phyloP scores from a whole-genome alignment of 371 early-diverging fungal species.

The Mortierella polycephala region DNA sequence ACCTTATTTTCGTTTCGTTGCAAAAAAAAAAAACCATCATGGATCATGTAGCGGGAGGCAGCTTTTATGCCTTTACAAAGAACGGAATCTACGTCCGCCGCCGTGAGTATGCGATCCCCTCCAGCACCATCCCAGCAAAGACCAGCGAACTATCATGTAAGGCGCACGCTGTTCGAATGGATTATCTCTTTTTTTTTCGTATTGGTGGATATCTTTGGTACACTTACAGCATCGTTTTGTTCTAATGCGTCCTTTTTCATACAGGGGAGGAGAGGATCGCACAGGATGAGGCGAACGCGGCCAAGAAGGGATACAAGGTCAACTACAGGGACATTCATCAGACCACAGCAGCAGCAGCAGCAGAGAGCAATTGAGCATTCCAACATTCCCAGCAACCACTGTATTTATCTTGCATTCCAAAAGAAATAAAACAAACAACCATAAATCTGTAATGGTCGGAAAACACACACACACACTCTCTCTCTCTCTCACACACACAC shows the following conservation, averaged over 20 bases:
- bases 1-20: background rate
- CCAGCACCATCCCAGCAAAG: slow-evolving; percentile 27
- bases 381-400: too few relatives aligned
- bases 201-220: background rate
- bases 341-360: slow-evolving; percentile 7
- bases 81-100: slow-evolving; percentile 42
- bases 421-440: too few relatives aligned
- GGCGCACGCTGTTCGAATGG: slow-evolving; percentile 3
- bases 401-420: too few relatives aligned
- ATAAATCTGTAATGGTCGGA: too few relatives aligned
- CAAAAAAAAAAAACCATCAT: background rate
- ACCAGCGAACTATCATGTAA: slow-evolving; percentile 36
- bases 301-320: slow-evolving; percentile 53
- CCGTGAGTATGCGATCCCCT: slow-evolving; percentile 30
- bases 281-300: slow-evolving; percentile 46
- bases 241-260: background rate
- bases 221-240: background rate
- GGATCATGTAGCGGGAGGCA: slow-evolving; percentile 19
- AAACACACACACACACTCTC: background rate
- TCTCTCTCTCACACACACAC: too few relatives aligned
- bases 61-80: slow-evolving; percentile 28
- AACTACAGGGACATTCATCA: slow-evolving; percentile 43
- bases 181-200: slow-evolving; percentile 4
- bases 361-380: background rate
- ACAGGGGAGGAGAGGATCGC: slow-evolving; percentile 52